Base-by-base conservation (phyloP, 2,329 filamentous ascomycete genomes). In the Aspergillus persii region DNA sequence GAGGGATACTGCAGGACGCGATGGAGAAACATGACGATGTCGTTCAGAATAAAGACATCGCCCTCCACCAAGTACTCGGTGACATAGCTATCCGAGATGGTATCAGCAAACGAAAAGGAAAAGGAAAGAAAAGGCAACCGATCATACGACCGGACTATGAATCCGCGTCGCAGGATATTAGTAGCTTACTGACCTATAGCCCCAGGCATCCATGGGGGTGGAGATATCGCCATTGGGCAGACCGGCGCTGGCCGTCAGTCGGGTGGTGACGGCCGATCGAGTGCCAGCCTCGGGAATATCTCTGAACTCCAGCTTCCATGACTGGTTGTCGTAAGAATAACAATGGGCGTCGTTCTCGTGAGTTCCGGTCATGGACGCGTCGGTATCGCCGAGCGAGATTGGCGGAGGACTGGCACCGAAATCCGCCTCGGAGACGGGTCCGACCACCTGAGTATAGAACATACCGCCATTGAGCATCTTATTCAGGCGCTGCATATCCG, bases 61-160 rank as follows among this genome's bases (percentile, higher is more conserved):
- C 85, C 85, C 66, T 83, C 78, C 23, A 84, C 69, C 54, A 85
- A 73, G 66, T 84, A 86, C 65, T 87, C 83, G 5, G 81, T 83
- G 26, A 83, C 79, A 62, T 83, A 85, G 53, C 84, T 86, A 60
- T 7, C 54, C 39, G 27, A 33, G 30, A 31, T 39, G 2, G 27
- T 11, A 59, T 53, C 50, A 60, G 63, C 59, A 64, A 58, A 57
- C n/a, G 8, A 12, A 48, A 48, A 9, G 12, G 7, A 49, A 49
- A 26, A 15, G 27, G 41, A 48, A 48, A 9, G 12, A 15, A 49
- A 49, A 26, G 30, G 27, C 23, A 39, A 61, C 50, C 26, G 36
- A 54, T 57, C 56, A 59, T 39, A 48, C 39, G 23, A 46, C 41
- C 39, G 15, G 29, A 11, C 33, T 50, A 36, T 50, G 23, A 15